phyloP scores from a whole-genome alignment of 2,329 filamentous ascomycete genomes.

The Spiromastix sp. region DNA sequence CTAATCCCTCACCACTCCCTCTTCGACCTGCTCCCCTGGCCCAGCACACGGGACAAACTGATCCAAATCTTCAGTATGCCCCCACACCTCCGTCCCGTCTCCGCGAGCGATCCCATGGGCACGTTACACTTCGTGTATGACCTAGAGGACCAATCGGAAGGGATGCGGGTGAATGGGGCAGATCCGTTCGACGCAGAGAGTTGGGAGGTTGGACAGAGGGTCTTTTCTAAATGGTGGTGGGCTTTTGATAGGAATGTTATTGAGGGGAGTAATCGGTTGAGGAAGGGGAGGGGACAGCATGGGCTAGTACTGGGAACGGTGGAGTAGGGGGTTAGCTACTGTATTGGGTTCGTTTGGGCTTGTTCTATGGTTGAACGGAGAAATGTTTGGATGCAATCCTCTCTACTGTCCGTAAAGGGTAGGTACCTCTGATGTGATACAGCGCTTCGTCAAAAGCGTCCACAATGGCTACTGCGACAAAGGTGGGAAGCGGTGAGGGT shows the following conservation, averaged over 20 bases:
- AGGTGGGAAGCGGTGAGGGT: too few species aligned
- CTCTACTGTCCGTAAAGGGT: too few species aligned
- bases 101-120: conserved; percentile 37
- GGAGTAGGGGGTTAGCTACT: conserved; percentile 1
- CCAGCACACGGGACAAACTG: conserved; percentile 41
- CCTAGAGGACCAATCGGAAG: conserved; percentile 45
- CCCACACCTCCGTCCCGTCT: conserved; percentile 36
- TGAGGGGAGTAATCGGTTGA: conserved; percentile 44
- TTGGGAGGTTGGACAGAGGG: conserved; percentile 50
- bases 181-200: conserved; percentile 39
- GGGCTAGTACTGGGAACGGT: conserved; percentile 11
- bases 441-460: too few species aligned
- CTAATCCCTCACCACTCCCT: conserved; percentile 46
- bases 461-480: too few species aligned
- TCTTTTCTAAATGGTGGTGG: conserved; percentile 54
- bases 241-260: conserved; percentile 45
- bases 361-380: too few species aligned
- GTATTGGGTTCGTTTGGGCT: background rate
- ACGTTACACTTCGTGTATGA: conserved; percentile 47
- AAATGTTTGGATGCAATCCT: too few species aligned
- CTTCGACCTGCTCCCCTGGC: conserved; percentile 50
- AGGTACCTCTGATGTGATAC: too few species aligned
- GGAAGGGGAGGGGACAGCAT: conserved; percentile 35
- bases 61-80: conserved; percentile 44
- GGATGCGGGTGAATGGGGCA: conserved; percentile 39